phyloP scores from a whole-genome alignment of 2,329 filamentous ascomycete genomes.

The Verticillium zaregamsianum region DNA sequence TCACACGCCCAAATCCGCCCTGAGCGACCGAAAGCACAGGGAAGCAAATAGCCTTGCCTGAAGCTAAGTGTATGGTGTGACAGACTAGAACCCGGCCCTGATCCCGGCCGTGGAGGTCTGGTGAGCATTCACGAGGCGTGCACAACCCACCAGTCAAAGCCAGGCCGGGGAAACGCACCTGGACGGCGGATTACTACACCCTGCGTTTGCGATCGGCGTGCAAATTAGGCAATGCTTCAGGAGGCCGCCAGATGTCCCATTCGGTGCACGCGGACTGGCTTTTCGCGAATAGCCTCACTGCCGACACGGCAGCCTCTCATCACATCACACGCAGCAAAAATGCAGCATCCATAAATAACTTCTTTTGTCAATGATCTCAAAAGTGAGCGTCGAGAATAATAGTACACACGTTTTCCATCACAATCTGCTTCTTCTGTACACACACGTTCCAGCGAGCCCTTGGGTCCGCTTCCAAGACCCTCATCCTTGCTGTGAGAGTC shows the following conservation, averaged over 20 bases:
- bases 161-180: background rate
- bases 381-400: constrained; percentile 24
- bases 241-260: background rate
- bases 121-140: background rate
- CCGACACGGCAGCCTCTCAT: background rate
- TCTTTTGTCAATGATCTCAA: background rate
- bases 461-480: background rate
- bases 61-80: background rate
- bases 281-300: constrained; percentile 1
- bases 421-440: background rate
- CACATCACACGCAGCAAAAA: background rate
- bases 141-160: background rate
- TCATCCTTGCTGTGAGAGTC: background rate
- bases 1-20: background rate
- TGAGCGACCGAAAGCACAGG: background rate
- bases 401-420: constrained; percentile 16
- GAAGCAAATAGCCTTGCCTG: background rate
- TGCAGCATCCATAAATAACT: background rate
- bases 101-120: background rate
- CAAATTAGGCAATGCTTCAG: background rate
- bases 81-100: background rate
- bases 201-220: background rate
- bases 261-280: background rate
- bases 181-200: background rate
- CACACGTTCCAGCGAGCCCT: background rate